Evolutionary conservation across 225 moss, liverwort and hornwort species (phyloP).

Genomic region (Marchantia polymorpha): DNA sequence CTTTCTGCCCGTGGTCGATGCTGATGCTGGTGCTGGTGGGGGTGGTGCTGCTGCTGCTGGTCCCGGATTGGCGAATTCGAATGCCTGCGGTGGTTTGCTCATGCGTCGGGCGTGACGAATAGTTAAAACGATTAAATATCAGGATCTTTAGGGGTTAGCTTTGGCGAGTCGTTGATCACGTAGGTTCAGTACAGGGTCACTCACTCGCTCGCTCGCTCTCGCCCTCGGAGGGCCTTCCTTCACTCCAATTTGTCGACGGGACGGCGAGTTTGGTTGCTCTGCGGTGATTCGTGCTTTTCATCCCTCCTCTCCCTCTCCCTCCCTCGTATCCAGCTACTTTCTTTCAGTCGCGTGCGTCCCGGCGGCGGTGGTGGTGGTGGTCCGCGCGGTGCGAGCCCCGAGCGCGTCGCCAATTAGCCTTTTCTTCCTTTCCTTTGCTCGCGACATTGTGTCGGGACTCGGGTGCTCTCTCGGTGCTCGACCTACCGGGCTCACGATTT

Average conservation of each 20-base stretch:
- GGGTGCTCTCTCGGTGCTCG: not conserved
- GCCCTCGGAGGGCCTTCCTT: too few species aligned
- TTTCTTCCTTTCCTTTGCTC: not conserved
- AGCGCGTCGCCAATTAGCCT: not conserved
- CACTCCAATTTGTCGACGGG: not conserved
- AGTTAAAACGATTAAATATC: not conserved
- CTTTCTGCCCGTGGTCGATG: constrained; percentile 10
- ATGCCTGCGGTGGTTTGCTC: not conserved
- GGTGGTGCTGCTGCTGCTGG: too few species aligned
- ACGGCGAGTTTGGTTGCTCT: not conserved
- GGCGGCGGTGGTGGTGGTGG: too few species aligned
- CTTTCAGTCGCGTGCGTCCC: not conserved
- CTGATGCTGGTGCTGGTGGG: too few species aligned
- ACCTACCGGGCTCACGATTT: not conserved
- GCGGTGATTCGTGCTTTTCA: not conserved
- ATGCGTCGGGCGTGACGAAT: not conserved
- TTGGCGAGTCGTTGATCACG: not conserved
- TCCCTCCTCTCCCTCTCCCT: too few species aligned
- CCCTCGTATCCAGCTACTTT: not conserved
- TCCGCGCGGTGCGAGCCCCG: not conserved
- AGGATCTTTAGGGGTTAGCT: constrained; percentile 13
- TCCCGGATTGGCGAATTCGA: constrained; percentile 14
- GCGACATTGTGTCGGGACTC: not conserved
- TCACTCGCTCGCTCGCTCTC: too few species aligned
- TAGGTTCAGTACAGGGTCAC: not conserved